Evolutionary conservation across 2,329 filamentous ascomycete species (phyloP).

Genomic region (Aspergillus sp.): DNA sequence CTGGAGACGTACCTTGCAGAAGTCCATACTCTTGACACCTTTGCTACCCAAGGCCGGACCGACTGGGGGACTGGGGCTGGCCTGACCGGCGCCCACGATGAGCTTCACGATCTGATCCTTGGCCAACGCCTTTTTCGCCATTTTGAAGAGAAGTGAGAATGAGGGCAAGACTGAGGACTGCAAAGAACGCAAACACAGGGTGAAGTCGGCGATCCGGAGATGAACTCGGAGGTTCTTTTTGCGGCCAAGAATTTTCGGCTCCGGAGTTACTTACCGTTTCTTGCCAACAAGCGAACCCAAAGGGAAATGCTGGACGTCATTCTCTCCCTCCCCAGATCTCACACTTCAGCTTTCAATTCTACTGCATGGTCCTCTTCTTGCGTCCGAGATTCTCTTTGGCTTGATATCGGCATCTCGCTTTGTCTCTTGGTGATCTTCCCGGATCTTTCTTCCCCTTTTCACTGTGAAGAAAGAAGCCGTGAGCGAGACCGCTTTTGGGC

Average conservation of each 20-base stretch:
- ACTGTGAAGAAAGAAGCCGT: conserved; percentile 12
- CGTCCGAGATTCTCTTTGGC: neutral
- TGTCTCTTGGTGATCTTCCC: neutral
- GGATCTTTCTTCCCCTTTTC: neutral
- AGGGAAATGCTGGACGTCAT: conserved; percentile 20
- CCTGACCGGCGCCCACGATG: conserved; percentile 94
- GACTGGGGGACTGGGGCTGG: conserved; percentile 90
- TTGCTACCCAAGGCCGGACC: conserved; percentile 95
- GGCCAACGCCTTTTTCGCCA: conserved; percentile 53
- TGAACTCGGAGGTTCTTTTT: conserved; percentile 5
- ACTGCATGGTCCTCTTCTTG: neutral
- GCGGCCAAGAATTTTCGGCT: conserved; percentile 17
- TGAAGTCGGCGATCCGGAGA: neutral
- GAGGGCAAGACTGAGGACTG: neutral
- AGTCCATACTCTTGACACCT: conserved; percentile 99
- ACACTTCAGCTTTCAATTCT: neutral
- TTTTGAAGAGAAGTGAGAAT: conserved; percentile 26
- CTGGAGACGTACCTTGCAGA: conserved; percentile 75
- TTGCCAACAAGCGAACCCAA: conserved; percentile 5
- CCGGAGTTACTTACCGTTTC: conserved; percentile 20
- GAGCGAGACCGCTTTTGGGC: conserved; percentile 21
- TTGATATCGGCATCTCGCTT: neutral
- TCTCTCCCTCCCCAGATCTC: neutral
- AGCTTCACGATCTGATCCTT: conserved; percentile 86
- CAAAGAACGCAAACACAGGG: neutral